Evolutionary conservation across 2,329 filamentous ascomycete genomes (phyloP).

Genomic region (Ophiostoma piceae): DNA sequence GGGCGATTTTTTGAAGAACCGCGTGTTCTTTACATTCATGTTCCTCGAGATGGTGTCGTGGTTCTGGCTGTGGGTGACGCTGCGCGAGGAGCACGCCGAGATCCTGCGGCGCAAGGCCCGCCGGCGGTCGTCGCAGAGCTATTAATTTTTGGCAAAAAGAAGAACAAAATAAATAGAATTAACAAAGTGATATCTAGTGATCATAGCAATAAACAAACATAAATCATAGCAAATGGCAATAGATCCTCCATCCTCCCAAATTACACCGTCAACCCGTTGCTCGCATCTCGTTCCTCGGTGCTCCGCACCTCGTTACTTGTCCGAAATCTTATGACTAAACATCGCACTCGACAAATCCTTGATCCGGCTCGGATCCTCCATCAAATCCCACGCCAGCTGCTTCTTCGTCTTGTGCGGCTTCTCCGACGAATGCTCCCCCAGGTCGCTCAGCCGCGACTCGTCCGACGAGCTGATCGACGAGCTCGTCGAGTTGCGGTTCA

Average conservation of each 20-base stretch:
- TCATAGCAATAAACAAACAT: neutral
- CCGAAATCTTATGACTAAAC: conserved; percentile 10
- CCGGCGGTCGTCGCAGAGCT: conserved; percentile 28
- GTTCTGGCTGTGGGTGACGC: conserved; percentile 77
- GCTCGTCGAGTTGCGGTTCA: conserved; percentile 49
- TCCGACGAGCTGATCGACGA: conserved; percentile 49
- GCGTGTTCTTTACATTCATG: conserved; percentile 75
- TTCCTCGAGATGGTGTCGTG: conserved; percentile 79
- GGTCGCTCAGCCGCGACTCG: conserved; percentile 43
- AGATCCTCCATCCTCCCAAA: neutral
- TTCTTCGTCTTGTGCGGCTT: conserved; percentile 42
- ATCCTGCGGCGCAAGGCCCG: conserved; percentile 38
- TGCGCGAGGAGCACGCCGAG: conserved; percentile 58
- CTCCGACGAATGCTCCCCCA: neutral
- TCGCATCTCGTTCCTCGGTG: neutral
- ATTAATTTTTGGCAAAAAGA: neutral
- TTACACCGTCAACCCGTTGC: neutral
- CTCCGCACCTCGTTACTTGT: neutral
- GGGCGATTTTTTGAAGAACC: conserved; percentile 70
- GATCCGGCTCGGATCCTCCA: conserved; percentile 46
- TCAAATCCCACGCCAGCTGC: conserved; percentile 46
- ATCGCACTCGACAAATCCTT: conserved; percentile 33
- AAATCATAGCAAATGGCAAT: neutral
- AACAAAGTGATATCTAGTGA: neutral
- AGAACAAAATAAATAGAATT: neutral